phyloP scores from a whole-genome alignment of 2,329 filamentous ascomycete species.

The Amauroascus niger region DNA sequence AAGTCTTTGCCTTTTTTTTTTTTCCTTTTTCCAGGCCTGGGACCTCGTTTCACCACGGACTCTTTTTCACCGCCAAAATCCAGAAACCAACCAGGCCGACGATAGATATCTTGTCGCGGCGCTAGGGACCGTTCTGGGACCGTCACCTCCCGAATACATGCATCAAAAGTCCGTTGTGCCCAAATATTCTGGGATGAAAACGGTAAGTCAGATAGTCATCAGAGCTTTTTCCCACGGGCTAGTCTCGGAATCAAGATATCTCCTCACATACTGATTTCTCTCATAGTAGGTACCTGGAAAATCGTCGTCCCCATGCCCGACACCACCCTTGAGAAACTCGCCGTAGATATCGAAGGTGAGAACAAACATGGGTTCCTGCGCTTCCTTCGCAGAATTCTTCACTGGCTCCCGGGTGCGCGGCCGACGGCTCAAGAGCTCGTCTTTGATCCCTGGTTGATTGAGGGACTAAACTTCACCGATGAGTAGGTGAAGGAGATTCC shows the following conservation, averaged over 20 bases:
- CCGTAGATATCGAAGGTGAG: slow-evolving; percentile 15
- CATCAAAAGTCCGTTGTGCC: slow-evolving; percentile 15
- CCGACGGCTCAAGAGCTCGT: slow-evolving; percentile 16
- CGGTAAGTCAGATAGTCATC: slow-evolving; percentile 4
- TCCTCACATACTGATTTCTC: neutral
- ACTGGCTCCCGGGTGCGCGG: slow-evolving; percentile 20
- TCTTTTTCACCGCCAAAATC: slow-evolving; percentile 1
- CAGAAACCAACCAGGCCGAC: neutral
- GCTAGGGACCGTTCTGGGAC: slow-evolving; percentile 18
- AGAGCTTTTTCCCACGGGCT: too few relatives aligned
- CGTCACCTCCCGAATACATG: slow-evolving; percentile 14
- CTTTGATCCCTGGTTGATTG: slow-evolving; percentile 13
- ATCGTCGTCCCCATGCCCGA: slow-evolving; percentile 1
- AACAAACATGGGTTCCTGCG: slow-evolving; percentile 22
- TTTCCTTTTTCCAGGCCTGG: slow-evolving; percentile 13
- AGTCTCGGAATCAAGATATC: too few relatives aligned
- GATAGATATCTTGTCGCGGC: slow-evolving; percentile 20
- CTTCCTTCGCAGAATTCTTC: slow-evolving; percentile 16
- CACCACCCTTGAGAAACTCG: neutral
- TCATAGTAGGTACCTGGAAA: slow-evolving; percentile 1
- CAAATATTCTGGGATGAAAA: slow-evolving; percentile 21
- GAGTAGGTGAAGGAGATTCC: too few relatives aligned
- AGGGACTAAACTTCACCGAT: slow-evolving; percentile 3
- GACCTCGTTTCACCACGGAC: neutral
- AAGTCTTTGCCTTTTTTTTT: too few relatives aligned